phyloP scores from a whole-genome alignment of 306 rosid species.

The Prunus dulcis region DNA sequence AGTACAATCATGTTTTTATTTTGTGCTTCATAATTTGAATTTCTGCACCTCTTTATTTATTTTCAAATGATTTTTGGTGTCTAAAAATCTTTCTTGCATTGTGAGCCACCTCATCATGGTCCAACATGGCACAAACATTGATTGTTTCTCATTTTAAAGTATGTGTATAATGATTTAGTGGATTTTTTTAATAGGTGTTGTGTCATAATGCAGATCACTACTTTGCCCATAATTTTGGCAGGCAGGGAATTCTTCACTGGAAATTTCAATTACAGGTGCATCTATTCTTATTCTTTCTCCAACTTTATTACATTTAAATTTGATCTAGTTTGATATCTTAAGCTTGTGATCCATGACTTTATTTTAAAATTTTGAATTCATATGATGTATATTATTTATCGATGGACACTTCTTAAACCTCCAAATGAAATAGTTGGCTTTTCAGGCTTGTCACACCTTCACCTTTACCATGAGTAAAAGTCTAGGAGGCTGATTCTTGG shows the following conservation, averaged over 20 bases:
- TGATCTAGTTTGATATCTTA: no score
- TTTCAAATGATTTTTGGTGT: no score
- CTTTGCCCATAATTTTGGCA: neutral
- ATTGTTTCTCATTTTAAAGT: neutral
- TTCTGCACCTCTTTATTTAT: no score
- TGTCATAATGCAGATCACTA: conserved; percentile 5
- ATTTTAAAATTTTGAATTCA: neutral
- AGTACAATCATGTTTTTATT: neutral
- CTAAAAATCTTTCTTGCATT: neutral
- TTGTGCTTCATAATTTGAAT: neutral
- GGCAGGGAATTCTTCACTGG: neutral
- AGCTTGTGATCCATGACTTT: neutral
- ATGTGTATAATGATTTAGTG: neutral
- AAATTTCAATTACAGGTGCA: neutral
- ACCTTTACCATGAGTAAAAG: neutral
- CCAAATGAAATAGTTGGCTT: neutral
- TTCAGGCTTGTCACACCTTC: neutral
- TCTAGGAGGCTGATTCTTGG: neutral
- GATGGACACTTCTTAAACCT: neutral
- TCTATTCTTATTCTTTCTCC: neutral
- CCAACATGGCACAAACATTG: neutral
- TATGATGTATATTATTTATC: neutral
- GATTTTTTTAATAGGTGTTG: neutral
- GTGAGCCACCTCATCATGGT: neutral
- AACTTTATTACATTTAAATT: neutral